Base-by-base conservation (phyloP, 1,139 yeast species). In the Groenewaldozyma auringiensis region DNA sequence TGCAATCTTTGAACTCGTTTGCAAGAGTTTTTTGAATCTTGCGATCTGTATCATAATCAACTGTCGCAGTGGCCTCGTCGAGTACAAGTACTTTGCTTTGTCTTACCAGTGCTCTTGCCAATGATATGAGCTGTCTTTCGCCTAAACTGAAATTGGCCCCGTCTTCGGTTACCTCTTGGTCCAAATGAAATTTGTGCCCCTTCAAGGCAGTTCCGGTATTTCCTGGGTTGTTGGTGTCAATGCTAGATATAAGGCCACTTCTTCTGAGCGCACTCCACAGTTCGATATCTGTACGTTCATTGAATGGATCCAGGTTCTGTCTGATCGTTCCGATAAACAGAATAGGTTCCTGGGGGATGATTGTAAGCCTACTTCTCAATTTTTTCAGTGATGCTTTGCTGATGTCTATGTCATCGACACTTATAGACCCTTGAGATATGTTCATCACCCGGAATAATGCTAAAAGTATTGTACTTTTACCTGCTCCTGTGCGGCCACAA, bases 1-100 rank as follows among this genome's bases (percentile, higher is more conserved):
- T 83, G 61, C 89, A 80, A 41, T 76, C 63, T 6, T 67, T 58
- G 58, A 84, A 83, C 59, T 82, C 88, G 13, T 65, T 66, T 8
- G 70, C 68, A 51, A 83, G 81, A 25, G 86, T 79, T 8, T 66
- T 56, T 63, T 83, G 94, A 54, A 84, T 80, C 60, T 74, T 76
- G 34, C 75, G 69, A 62, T 84, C 94, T 0, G 94, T 83, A 53
- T 79, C 85, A 58, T 80, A 81, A 61, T 84, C 94, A 39, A 84
- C 92, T 8, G 84, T 78, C 0, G 94, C 83, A 0, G 94, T 84
- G n/a, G 94, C 94, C 62, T 84, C 94, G 61, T 84, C 94, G 48
- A 84, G 64, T 50, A 84, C 79, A 53, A 84, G 67, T 47, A 84
- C 77, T 58, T 74, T 77, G 3, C 86, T 70, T 43, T 77, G 72